phyloP scores from a whole-genome alignment of 768 basidiomycete genomes.

The Mycena epipterygia region DNA sequence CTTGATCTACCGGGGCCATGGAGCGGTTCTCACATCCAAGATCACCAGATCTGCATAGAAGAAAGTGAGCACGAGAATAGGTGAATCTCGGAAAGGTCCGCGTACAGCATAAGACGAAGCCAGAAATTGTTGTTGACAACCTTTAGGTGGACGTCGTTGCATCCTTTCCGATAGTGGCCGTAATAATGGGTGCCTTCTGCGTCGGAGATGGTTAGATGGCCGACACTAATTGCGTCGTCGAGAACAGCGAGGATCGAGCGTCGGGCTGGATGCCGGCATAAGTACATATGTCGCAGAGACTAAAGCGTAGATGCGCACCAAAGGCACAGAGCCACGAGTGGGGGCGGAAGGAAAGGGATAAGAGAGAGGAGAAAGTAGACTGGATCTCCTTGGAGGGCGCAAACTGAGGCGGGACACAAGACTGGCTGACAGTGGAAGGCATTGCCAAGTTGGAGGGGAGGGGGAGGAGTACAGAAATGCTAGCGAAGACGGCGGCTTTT shows the following conservation, averaged over 20 bases:
- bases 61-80: constrained; percentile 31
- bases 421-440: constrained; percentile 51
- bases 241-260: constrained; percentile 72
- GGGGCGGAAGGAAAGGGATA: constrained; percentile 58
- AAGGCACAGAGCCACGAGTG: constrained; percentile 64
- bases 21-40: constrained; percentile 68
- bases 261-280: constrained; percentile 57
- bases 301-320: constrained; percentile 50
- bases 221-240: constrained; percentile 68
- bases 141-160: constrained; percentile 71
- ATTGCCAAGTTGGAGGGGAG: constrained; percentile 48
- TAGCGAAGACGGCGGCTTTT: constrained; percentile 47
- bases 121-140: constrained; percentile 75
- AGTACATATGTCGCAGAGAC: background rate
- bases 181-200: constrained; percentile 71
- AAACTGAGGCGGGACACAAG: constrained; percentile 56
- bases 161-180: constrained; percentile 68
- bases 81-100: constrained; percentile 42
- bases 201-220: constrained; percentile 74
- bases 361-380: constrained; percentile 58
- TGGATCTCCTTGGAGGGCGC: constrained; percentile 58
- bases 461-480: constrained; percentile 46
- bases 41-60: constrained; percentile 65
- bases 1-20: constrained; percentile 9
- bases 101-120: constrained; percentile 73